Percentiles rank a stretch among this genome's conserved stretches.
phyloP scores from a whole-genome alignment of 2,329 filamentous ascomycete genomes.

The Ophiobolus disseminans region DNA sequence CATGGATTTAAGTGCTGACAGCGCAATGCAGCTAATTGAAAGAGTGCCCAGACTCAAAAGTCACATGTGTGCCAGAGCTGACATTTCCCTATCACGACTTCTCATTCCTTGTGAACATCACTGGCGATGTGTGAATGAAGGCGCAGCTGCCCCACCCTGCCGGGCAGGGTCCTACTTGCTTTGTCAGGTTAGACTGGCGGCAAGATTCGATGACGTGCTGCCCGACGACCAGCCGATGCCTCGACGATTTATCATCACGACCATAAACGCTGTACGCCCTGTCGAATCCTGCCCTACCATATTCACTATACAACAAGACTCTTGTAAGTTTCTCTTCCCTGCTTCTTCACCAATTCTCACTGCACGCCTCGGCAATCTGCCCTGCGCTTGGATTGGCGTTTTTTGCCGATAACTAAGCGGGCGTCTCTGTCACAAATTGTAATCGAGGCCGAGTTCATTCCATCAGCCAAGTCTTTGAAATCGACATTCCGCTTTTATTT shows the following conservation, averaged over 20 bases:
- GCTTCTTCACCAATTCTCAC: conserved; percentile 6
- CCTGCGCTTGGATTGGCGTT: conserved; percentile 33
- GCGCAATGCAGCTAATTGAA: no score
- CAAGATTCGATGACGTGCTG: neutral
- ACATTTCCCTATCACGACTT: no score
- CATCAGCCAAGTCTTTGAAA: conserved; percentile 46
- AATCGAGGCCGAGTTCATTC: conserved; percentile 46
- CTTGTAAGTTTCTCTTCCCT: conserved; percentile 33
- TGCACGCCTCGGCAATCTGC: conserved; percentile 16
- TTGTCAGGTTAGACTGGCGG: conserved; percentile 12
- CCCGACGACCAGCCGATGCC: conserved; percentile 5
- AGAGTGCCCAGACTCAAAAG: no score
- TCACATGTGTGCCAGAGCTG: no score
- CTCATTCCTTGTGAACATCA: no score
- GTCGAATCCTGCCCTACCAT: conserved; percentile 21
- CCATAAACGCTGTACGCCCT: conserved; percentile 16
- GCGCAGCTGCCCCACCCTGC: conserved; percentile 1
- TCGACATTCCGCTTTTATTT: conserved; percentile 31
- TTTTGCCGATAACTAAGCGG: conserved; percentile 42
- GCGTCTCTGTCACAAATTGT: conserved; percentile 29
- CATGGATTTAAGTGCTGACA: no score
- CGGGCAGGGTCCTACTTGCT: conserved; percentile 7
- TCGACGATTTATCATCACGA: conserved; percentile 32
- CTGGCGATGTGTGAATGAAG: no score
- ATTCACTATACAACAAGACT: conserved; percentile 13